Base-by-base conservation (phyloP, 1,284 basidiomycete genomes). In the Boletus subluridellus region DNA sequence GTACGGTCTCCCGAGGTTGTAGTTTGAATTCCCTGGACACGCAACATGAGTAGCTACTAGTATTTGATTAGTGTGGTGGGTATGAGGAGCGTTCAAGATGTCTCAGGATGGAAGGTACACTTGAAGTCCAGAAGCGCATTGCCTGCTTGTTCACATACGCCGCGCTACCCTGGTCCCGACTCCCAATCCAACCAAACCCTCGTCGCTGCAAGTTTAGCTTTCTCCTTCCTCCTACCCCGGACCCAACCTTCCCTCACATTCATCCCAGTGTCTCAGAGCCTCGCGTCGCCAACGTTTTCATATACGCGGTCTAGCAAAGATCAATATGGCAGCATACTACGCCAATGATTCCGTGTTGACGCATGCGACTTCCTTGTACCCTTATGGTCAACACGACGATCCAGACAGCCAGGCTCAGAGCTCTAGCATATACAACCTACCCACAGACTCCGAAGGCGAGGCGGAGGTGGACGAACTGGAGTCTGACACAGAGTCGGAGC, bases 391-490 rank as follows among this genome's bases (percentile, higher is more conserved):
- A 59, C 59, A 59, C 24, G 62, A 70, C 54, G 70, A 70, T 52
- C 60, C 59, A 60, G 62, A 69, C 41, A 59, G 9, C 41, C 69
- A 66, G 30, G 60, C 62, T 26, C 67, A 67, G 50, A 61, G 60
- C 55, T 66, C 72, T 26, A 63, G 57, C 48, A 55, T 74, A 54
- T 72, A 72, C 14, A 73, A 73, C 57, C 59, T 72, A 35, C 70
- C 70, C 24, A 74, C 70, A 17, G 70, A 72, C 65, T 74, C 73
- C 63, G 63, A 74, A 49, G 77, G 76, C 49, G 80, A 82, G 28
- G 81, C 79, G 47, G 82, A 83, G 61, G 73, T 81, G 57, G 82
- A 83, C 76, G 83, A 90, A 69, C 82, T 90, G 24, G 84, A 83
- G 66, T 87, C 86, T 15, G 87, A 87, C 66, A 75, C 80, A 4